Conservation (phyloP, 1,284 basidiomycete genomes). For the Melampsora occidentalis region DNA sequence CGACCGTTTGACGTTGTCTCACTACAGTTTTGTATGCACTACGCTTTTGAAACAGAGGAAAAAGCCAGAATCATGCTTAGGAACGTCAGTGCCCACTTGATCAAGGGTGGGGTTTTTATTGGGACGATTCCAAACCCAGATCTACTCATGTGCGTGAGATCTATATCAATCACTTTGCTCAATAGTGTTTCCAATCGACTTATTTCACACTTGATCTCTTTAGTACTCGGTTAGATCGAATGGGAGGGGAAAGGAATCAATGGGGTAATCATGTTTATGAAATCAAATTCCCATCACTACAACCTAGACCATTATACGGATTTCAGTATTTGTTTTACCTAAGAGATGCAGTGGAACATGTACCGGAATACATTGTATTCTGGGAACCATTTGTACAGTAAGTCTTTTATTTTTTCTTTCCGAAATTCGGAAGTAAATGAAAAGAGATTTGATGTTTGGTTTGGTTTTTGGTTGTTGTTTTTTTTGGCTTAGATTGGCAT, state of each 20-base stretch:
- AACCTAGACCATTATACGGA: slow-evolving; percentile 67
- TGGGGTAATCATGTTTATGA: slow-evolving; percentile 83
- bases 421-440: too few relatives aligned
- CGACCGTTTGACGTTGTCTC: slow-evolving; percentile 84
- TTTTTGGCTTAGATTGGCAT: slow-evolving; percentile 65
- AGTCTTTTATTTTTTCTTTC: slow-evolving; percentile 51
- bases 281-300: slow-evolving; percentile 73
- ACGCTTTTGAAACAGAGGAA: slow-evolving; percentile 83
- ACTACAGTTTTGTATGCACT: slow-evolving; percentile 99
- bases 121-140: slow-evolving; percentile 90
- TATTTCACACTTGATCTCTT: neutral
- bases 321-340: slow-evolving; percentile 93
- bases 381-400: slow-evolving; percentile 90
- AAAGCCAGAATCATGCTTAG: slow-evolving; percentile 89
- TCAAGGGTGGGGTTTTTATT: slow-evolving; percentile 80
- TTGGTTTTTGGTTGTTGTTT: slow-evolving; percentile 3
- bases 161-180: neutral
- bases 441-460: too few relatives aligned
- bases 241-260: neutral
- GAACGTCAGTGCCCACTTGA: slow-evolving; percentile 78
- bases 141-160: slow-evolving; percentile 66
- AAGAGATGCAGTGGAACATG: slow-evolving; percentile 89
- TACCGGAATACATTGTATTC: slow-evolving; percentile 91
- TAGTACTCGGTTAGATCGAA: neutral
- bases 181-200: slow-evolving; percentile 39